A percentile compares a stretch with the other conserved stretches of the same genome.
Evolutionary conservation across 1,139 yeast species (phyloP).

Genomic region (Tardiomyces digboiensis): DNA sequence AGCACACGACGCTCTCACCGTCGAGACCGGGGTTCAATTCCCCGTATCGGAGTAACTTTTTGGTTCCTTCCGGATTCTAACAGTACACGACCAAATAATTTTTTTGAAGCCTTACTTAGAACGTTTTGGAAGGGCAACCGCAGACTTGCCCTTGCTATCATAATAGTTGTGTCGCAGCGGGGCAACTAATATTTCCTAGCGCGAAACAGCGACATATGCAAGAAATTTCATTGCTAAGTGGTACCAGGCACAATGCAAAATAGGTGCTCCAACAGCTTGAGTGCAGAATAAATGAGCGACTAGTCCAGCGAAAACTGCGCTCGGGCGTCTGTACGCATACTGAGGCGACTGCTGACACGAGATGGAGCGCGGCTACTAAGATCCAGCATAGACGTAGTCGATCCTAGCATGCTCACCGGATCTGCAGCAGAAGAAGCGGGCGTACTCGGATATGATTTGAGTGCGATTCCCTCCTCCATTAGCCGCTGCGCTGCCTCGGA

Average conservation of each 20-base stretch:
- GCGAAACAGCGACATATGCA: background rate
- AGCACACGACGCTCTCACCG: constrained; percentile 1
- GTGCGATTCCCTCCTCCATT: background rate
- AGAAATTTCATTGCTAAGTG: too few relatives aligned
- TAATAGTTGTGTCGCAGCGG: too few relatives aligned
- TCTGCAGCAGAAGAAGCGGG: too few relatives aligned
- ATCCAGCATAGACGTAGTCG: background rate
- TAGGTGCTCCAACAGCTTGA: background rate
- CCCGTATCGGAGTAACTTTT: background rate
- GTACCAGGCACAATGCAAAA: too few relatives aligned
- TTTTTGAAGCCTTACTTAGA: too few relatives aligned
- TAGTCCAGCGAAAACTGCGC: background rate
- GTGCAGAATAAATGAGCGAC: background rate
- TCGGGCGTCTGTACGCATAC: background rate
- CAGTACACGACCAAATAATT: too few relatives aligned
- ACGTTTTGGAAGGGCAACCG: too few relatives aligned
- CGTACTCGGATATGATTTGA: background rate
- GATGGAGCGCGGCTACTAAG: background rate
- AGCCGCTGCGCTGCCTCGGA: background rate
- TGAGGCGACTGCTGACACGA: background rate
- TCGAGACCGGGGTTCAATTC: constrained; percentile 1
- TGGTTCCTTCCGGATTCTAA: too few relatives aligned
- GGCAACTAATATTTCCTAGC: background rate
- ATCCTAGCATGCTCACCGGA: background rate
- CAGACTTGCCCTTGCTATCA: too few relatives aligned